Conservation (phyloP, 345 rosid genomes). For the Citrus inodora region DNA sequence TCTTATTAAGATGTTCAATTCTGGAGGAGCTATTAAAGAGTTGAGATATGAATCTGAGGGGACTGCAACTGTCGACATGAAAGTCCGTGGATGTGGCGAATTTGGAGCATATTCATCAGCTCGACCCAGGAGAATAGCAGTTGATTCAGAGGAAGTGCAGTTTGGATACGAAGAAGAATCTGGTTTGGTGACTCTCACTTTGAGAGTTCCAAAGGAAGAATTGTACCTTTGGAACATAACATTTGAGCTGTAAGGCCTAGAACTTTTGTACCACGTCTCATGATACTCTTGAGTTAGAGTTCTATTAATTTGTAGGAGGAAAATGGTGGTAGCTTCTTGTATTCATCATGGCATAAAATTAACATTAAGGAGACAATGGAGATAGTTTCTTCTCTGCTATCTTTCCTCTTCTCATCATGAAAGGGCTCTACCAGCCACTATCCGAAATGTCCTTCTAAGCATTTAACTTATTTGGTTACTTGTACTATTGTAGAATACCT, state of each 20-base stretch:
- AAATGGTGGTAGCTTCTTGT: not conserved
- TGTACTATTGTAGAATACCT: no score
- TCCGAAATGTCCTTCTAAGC: no score
- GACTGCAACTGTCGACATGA: conserved; percentile 21
- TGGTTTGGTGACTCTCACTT: conserved; percentile 38
- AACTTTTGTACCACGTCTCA: not conserved
- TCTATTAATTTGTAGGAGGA: not conserved
- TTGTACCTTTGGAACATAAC: conserved; percentile 49
- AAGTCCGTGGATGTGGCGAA: conserved; percentile 44
- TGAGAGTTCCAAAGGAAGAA: conserved; percentile 45
- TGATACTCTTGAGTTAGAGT: not conserved
- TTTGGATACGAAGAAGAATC: conserved; percentile 36
- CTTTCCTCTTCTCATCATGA: no score
- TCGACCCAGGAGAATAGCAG: conserved; percentile 35
- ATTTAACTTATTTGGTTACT: no score
- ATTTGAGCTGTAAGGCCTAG: conserved; percentile 20
- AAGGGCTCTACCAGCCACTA: no score
- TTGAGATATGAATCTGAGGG: conserved; percentile 28
- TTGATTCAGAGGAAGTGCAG: conserved; percentile 32
- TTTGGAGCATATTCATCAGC: conserved; percentile 50
- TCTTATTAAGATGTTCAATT: conserved; percentile 54
- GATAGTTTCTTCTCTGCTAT: no score
- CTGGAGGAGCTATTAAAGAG: conserved; percentile 57
- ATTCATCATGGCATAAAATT: not conserved
- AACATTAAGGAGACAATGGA: no score